These are phyloP conservation scores for Chalaropsis thielavioides DNA, from an alignment of 2,329 filamentous ascomycete genomes.

Conservation along the genomic window DNA sequence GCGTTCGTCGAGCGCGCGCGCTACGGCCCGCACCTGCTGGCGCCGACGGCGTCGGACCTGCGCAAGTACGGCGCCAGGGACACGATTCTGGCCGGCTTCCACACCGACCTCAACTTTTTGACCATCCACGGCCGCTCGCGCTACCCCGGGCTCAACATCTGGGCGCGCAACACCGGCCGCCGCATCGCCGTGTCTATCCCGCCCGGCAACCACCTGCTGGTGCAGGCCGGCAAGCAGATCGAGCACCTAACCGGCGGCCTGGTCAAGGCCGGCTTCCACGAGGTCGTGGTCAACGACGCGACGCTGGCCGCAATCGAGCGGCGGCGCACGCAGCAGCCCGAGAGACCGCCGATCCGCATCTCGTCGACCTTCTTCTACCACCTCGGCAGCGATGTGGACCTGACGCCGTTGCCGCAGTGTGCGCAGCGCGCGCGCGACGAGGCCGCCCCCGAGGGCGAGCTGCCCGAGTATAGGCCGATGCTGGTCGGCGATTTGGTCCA, in stretches of 20 bases:
- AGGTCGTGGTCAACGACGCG: slow-evolving; percentile 42
- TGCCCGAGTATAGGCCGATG: slow-evolving; percentile 33
- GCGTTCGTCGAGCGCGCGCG: slow-evolving; percentile 41
- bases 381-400: slow-evolving; percentile 40
- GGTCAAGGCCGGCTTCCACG: slow-evolving; percentile 47
- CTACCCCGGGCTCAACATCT: slow-evolving; percentile 47
- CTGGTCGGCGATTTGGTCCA: slow-evolving; percentile 47
- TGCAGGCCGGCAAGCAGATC: slow-evolving; percentile 49
- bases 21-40: slow-evolving; percentile 47
- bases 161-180: slow-evolving; percentile 47
- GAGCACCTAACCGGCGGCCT: slow-evolving; percentile 47
- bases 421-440: slow-evolving; percentile 33
- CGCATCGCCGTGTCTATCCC: slow-evolving; percentile 46
- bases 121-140: slow-evolving; percentile 50
- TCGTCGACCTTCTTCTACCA: slow-evolving; percentile 50
- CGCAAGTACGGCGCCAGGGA: slow-evolving; percentile 36
- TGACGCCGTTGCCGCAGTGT: slow-evolving; percentile 37
- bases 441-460: slow-evolving; percentile 38
- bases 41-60: slow-evolving; percentile 46
- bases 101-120: slow-evolving; percentile 50
- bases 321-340: slow-evolving; percentile 30
- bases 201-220: slow-evolving; percentile 41
- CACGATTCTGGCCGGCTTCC: slow-evolving; percentile 49
- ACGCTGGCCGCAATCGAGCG: slow-evolving; percentile 35
- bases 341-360: slow-evolving; percentile 40